Evolutionary conservation across 78 protist genomes (phyloP).

Genomic region (Corallochytrium limacisporum): DNA sequence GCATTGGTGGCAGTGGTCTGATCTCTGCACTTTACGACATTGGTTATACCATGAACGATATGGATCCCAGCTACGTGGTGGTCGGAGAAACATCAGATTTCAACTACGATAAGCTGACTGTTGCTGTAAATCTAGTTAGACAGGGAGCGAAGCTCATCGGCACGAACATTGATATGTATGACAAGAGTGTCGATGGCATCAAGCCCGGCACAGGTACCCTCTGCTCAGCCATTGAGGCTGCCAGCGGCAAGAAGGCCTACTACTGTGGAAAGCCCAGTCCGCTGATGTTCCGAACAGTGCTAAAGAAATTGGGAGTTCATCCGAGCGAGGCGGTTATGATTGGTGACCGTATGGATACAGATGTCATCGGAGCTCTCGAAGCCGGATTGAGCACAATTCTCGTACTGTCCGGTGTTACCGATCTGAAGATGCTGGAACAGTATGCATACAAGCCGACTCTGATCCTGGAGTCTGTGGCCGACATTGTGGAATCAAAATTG

Average conservation of each 20-base stretch:
- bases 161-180: not conserved
- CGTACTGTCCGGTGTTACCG: not conserved
- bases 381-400: not conserved
- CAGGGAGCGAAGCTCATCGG: constrained; percentile 2
- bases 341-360: constrained; percentile 21
- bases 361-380: not conserved
- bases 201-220: not conserved
- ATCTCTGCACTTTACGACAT: not conserved
- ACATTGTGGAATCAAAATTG: no score
- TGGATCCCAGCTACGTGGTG: constrained; percentile 1
- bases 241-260: constrained; percentile 3
- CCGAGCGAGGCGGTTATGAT: not conserved
- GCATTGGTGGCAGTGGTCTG: not conserved
- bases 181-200: not conserved
- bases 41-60: constrained; percentile 7
- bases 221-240: constrained; percentile 1
- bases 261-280: not conserved
- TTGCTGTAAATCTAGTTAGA: not conserved
- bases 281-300: not conserved
- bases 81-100: not conserved
- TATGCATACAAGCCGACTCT: not conserved
- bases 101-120: not conserved
- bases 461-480: not conserved
- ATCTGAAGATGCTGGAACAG: not conserved
- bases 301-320: not conserved